phyloP scores from a whole-genome alignment of 2,329 filamentous ascomycete genomes.

The Colletotrichum sp. region DNA sequence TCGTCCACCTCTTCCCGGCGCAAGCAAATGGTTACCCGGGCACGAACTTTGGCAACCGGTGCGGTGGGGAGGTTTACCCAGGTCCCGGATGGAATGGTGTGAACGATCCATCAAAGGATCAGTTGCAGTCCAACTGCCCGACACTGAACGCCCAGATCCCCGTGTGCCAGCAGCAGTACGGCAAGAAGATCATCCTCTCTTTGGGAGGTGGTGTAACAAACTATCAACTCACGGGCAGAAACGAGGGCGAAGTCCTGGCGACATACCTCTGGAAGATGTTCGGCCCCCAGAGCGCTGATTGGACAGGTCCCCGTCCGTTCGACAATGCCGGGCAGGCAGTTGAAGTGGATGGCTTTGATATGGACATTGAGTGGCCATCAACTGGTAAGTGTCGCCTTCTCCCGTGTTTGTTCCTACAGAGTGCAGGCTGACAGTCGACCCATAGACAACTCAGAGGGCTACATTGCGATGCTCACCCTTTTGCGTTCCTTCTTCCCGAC shows the following conservation, averaged over 20 bases:
- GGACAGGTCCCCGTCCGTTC: conserved; percentile 29
- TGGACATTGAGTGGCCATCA: conserved; percentile 37
- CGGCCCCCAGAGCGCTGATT: conserved; percentile 37
- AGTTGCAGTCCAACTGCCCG: conserved; percentile 37
- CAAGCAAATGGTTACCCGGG: conserved; percentile 46
- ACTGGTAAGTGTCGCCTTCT: background rate
- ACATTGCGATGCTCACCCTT: conserved; percentile 30
- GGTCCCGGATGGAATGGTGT: conserved; percentile 37
- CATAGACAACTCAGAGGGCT: conserved; percentile 31
- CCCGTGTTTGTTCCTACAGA: background rate
- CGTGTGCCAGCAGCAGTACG: conserved; percentile 38
- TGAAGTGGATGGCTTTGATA: conserved; percentile 36
- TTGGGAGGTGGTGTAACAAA: conserved; percentile 39
- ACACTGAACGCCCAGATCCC: conserved; percentile 39
- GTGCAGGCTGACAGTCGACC: background rate
- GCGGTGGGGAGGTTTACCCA: conserved; percentile 33
- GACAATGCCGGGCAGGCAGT: conserved; percentile 25
- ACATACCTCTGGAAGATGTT: conserved; percentile 44
- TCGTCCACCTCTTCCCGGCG: conserved; percentile 44
- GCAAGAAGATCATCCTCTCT: conserved; percentile 46
- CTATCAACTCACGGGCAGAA: conserved; percentile 40
- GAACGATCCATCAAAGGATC: conserved; percentile 33
- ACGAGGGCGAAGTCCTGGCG: conserved; percentile 40
- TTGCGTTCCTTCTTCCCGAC: conserved; percentile 29
- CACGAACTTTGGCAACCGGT: conserved; percentile 47